Conservation (phyloP, 768 basidiomycete species). For the Auriscalpium microsporum region DNA sequence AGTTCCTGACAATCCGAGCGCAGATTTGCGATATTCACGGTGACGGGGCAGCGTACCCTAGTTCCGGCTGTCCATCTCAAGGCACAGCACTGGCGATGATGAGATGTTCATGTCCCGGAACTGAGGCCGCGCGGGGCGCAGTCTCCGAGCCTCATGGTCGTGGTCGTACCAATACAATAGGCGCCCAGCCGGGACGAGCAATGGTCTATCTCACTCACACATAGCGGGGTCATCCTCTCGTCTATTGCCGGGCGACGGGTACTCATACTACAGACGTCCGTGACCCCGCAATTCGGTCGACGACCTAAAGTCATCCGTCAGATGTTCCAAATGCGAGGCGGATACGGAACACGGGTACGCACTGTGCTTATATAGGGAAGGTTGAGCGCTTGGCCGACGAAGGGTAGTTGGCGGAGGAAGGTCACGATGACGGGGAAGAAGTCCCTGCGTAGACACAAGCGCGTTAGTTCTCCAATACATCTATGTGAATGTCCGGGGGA, state of each 20-base stretch:
- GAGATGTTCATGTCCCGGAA: no score
- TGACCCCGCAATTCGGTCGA: conserved; percentile 28
- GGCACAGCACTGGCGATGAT: no score
- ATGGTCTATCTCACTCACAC: no score
- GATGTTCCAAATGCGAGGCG: not conserved
- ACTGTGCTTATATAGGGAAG: conserved; percentile 85
- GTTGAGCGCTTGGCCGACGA: conserved; percentile 79
- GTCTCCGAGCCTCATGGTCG: no score
- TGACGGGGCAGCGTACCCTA: no score
- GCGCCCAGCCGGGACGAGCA: no score
- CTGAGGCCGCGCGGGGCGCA: no score
- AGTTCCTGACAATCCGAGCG: no score
- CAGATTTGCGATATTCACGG: no score
- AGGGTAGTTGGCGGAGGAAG: conserved; percentile 91
- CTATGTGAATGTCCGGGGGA: not conserved
- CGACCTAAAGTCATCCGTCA: conserved; percentile 16
- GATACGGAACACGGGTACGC: conserved; percentile 21
- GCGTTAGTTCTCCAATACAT: not conserved
- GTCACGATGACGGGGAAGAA: conserved; percentile 98
- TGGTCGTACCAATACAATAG: no score
- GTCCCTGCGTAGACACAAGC: conserved; percentile 48
- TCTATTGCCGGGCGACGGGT: not conserved
- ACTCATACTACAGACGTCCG: conserved; percentile 27
- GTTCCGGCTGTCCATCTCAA: no score
- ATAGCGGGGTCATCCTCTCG: no score